Conservation (phyloP, 2,329 filamentous ascomycete species). For the Fusarium begoniae region DNA sequence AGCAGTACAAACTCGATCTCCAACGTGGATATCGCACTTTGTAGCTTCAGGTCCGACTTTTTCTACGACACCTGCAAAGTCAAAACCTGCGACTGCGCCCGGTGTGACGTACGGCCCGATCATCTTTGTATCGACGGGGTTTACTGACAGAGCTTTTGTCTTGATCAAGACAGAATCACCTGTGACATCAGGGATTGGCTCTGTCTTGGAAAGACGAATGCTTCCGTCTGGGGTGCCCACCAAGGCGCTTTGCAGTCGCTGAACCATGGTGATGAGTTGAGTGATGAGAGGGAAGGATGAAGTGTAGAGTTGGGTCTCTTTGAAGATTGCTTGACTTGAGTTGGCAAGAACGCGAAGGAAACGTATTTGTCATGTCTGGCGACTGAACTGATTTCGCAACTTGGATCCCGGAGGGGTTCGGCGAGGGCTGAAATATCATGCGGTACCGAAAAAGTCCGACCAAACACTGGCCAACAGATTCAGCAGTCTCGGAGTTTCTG, state of each 20-base stretch:
- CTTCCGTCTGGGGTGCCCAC: not conserved
- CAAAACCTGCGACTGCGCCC: not conserved
- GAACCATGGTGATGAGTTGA: not conserved
- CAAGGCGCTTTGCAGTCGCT: not conserved
- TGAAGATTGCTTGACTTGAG: not conserved
- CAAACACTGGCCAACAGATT: too few species aligned
- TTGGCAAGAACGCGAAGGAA: rapidly evolving
- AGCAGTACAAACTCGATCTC: not conserved
- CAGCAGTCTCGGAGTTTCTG: too few species aligned
- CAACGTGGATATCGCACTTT: not conserved
- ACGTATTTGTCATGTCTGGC: not conserved
- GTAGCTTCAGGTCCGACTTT: not conserved
- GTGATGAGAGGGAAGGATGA: not conserved
- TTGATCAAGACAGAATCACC: not conserved
- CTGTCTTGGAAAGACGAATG: not conserved
- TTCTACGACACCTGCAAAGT: not conserved
- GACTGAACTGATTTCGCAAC: not conserved
- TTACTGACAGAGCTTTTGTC: not conserved
- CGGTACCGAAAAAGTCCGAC: not conserved
- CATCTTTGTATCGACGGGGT: not conserved
- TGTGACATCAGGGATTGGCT: rapidly evolving
- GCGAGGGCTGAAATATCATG: not conserved
- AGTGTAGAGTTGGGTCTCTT: not conserved
- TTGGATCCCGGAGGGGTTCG: not conserved
- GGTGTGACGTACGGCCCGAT: not conserved